These are phyloP conservation scores for Picea mariana DNA, from an alignment of 83 land plant genomes.

Conservation along the genomic window DNA sequence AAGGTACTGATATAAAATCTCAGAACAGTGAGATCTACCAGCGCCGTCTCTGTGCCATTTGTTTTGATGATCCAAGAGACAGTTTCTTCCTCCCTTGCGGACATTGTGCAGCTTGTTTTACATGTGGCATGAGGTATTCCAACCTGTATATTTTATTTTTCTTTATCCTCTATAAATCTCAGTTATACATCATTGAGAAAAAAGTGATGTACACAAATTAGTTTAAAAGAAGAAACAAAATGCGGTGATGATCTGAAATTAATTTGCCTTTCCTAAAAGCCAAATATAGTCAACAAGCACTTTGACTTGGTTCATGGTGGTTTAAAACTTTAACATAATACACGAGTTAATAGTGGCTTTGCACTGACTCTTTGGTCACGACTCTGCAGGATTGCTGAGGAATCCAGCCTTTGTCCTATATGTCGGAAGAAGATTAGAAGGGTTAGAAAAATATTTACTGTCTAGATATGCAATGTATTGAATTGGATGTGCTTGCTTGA, in stretches of 20 bases:
- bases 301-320: slow-evolving; percentile 6
- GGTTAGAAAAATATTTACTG: slow-evolving; percentile 56
- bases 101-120: slow-evolving; percentile 59
- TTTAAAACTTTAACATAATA: not conserved
- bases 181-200: not conserved
- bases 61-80: slow-evolving; percentile 57
- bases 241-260: not conserved
- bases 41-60: slow-evolving; percentile 43
- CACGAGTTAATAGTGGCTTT: not conserved
- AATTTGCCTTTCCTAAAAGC: not conserved
- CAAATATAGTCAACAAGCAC: not conserved
- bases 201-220: not conserved
- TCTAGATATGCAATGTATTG: slow-evolving; percentile 18
- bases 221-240: not conserved
- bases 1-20: slow-evolving; percentile 19
- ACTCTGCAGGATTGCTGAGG: slow-evolving; percentile 50
- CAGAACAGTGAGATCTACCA: slow-evolving; percentile 24
- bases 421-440: slow-evolving; percentile 55
- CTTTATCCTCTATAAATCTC: not conserved
- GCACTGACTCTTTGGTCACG: not conserved
- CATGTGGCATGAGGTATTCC: slow-evolving; percentile 56
- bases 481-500: not conserved
- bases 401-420: slow-evolving; percentile 52
- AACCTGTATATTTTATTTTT: slow-evolving; percentile 2
- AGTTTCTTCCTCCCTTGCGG: slow-evolving; percentile 73